These are phyloP conservation scores for Tuber microsphaerosporum DNA, from an alignment of 495 filamentous ascomycete species.

Conservation along the genomic window DNA sequence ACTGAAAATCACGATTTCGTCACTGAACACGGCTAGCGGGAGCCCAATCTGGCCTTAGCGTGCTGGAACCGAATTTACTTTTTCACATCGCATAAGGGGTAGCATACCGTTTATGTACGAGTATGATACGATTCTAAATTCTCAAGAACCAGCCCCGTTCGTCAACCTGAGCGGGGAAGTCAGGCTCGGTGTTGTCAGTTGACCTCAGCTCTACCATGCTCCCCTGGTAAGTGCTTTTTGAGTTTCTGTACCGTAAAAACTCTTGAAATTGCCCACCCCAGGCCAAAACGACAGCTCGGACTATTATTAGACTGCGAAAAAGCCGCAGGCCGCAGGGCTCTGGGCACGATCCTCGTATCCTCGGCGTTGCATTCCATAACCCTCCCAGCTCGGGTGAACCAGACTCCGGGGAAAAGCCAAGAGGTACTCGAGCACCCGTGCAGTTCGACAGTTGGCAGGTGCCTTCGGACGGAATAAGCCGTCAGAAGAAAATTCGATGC, in stretches of 20 bases:
- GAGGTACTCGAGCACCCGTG: background rate
- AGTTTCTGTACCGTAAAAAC: no score
- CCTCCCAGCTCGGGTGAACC: background rate
- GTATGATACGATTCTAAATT: background rate
- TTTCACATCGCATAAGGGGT: no score
- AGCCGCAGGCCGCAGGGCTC: background rate
- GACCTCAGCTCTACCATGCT: background rate
- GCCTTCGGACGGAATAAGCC: background rate
- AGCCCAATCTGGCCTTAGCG: no score
- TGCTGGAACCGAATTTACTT: no score
- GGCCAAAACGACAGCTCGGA: background rate
- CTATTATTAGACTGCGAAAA: background rate
- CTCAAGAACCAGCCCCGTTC: background rate
- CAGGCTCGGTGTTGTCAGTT: background rate
- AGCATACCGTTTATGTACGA: background rate
- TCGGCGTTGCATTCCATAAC: background rate
- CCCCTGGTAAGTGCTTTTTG: background rate
- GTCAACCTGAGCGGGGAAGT: background rate
- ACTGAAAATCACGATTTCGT: no score
- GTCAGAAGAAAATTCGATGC: background rate
- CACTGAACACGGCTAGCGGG: no score
- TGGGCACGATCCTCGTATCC: background rate
- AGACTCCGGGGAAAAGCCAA: background rate
- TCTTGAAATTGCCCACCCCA: no score
- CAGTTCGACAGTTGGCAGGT: background rate